Conservation (phyloP, 176 grass and related monocot genomes). For the Oryza nivara region DNA sequence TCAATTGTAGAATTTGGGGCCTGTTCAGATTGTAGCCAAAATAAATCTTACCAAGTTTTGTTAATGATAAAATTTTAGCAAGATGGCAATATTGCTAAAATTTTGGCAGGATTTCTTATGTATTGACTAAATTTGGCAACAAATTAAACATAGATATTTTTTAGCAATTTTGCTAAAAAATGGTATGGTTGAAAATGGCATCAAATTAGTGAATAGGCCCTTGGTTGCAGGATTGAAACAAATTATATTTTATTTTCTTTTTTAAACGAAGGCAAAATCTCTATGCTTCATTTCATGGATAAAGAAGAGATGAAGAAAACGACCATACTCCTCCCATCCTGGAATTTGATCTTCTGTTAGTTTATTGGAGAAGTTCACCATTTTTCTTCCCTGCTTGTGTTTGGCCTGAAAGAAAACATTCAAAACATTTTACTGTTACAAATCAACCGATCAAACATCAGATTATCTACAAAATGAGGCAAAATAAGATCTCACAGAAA, state of each 20-base stretch:
- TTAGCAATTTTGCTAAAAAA: too few species aligned
- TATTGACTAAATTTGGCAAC: too few species aligned
- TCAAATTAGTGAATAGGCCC: too few species aligned
- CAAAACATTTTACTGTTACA: not conserved
- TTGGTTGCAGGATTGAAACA: not conserved
- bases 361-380: conserved; percentile 49
- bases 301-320: not conserved
- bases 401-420: not conserved
- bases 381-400: not conserved
- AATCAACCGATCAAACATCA: not conserved
- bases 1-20: not conserved
- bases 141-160: too few species aligned
- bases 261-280: not conserved
- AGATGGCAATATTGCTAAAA: too few species aligned
- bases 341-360: conserved; percentile 43
- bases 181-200: too few species aligned
- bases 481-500: not conserved
- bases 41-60: too few species aligned
- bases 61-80: too few species aligned
- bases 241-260: not conserved
- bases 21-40: too few species aligned
- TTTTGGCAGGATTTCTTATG: too few species aligned
- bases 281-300: not conserved
- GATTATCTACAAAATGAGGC: not conserved
- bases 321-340: conserved; percentile 47